A percentile compares a stretch with the other conserved stretches of the same genome.
Conservation (phyloP, 306 rosid genomes). For the Dalbergia cochinchinensis region DNA sequence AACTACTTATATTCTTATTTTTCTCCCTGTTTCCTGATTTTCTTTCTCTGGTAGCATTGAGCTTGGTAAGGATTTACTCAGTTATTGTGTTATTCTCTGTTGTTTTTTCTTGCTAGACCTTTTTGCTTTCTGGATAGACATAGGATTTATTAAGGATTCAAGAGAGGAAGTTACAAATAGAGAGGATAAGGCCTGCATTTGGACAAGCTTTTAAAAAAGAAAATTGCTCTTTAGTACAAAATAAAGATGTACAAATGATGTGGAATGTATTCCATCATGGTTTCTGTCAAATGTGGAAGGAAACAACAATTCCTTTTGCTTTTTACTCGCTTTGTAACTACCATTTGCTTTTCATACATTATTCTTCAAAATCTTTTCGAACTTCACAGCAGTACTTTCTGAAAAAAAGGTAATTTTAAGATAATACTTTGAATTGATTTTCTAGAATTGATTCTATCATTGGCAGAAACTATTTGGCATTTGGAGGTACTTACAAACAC, state of each 20-base stretch:
- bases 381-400: not conserved
- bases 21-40: conserved; percentile 13
- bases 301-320: too few relatives aligned
- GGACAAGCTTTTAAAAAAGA: not conserved
- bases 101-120: not conserved
- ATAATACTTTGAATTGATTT: not conserved
- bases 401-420: not conserved
- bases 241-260: not conserved
- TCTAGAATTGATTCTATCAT: not conserved
- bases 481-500: not conserved
- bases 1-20: conserved; percentile 15
- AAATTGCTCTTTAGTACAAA: not conserved
- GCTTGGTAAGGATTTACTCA: conserved; percentile 32
- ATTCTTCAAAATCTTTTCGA: not conserved
- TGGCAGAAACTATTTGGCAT: not conserved
- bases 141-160: not conserved
- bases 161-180: conserved; percentile 15
- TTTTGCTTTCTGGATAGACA: not conserved
- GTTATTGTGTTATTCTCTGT: not conserved
- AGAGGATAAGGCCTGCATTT: not conserved
- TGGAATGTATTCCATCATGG: not conserved
- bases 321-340: too few relatives aligned
- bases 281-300: not conserved
- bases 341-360: not conserved
- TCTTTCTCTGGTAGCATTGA: conserved; percentile 6